These are phyloP conservation scores for Leccinum subgranulosum DNA, from an alignment of 768 basidiomycete genomes.

Conservation along the genomic window DNA sequence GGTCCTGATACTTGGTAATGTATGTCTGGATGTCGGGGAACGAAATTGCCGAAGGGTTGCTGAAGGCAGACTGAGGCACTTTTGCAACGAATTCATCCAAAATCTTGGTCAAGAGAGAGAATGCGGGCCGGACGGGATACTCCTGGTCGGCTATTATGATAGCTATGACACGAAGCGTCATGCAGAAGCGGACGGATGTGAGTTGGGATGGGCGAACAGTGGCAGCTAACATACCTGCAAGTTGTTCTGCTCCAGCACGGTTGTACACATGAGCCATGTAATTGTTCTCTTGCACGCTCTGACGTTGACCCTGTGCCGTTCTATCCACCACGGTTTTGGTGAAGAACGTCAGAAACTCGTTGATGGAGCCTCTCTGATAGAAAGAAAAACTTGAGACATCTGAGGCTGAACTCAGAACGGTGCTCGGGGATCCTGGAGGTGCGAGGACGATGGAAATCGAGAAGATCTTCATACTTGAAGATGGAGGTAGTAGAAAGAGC, in stretches of 20 bases:
- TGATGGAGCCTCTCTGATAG: conserved; percentile 84
- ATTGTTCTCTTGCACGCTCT: conserved; percentile 91
- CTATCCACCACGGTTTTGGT: conserved; percentile 89
- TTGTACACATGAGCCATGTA: conserved; percentile 95
- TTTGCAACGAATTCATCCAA: conserved; percentile 88
- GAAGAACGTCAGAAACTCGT: conserved; percentile 93
- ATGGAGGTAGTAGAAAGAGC: conserved; percentile 10
- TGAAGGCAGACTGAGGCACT: conserved; percentile 68
- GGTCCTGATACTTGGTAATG: conserved; percentile 93
- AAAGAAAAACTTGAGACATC: conserved; percentile 93
- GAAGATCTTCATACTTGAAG: conserved; percentile 75
- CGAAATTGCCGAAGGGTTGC: conserved; percentile 62
- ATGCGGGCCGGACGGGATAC: conserved; percentile 95
- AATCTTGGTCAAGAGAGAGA: conserved; percentile 89
- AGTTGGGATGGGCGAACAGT: neutral
- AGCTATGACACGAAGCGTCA: conserved; percentile 40
- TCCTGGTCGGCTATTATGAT: conserved; percentile 94
- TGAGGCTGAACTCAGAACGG: conserved; percentile 60
- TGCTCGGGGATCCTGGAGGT: conserved; percentile 60
- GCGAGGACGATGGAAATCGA: conserved; percentile 73
- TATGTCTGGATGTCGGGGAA: conserved; percentile 78
- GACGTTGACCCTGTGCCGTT: conserved; percentile 82
- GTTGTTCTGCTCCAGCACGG: conserved; percentile 77
- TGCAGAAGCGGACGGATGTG: conserved; percentile 1
- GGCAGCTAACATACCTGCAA: conserved; percentile 60